Percentiles rank a stretch among this genome's conserved stretches.
phyloP scores from a whole-genome alignment of 2,329 filamentous ascomycete genomes.

The Metarhizium rileyi region DNA sequence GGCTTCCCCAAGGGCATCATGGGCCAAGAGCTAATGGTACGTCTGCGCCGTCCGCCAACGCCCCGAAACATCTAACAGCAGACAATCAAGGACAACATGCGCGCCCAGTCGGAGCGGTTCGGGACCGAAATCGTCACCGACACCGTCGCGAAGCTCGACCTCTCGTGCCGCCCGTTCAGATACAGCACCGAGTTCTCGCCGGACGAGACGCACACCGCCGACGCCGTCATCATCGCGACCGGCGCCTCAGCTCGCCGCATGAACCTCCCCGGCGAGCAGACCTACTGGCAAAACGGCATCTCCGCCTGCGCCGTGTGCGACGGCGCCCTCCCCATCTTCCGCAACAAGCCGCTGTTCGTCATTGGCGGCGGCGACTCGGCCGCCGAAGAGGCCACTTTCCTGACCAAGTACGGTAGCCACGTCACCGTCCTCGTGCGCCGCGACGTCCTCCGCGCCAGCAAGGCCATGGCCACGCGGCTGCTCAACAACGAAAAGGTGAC shows the following conservation, averaged over 20 bases:
- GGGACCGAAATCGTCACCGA: slow-evolving; percentile 90
- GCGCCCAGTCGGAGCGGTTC: slow-evolving; percentile 79
- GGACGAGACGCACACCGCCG: slow-evolving; percentile 75
- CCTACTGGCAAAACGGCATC: slow-evolving; percentile 96
- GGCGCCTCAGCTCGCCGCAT: slow-evolving; percentile 85
- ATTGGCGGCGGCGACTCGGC: slow-evolving; percentile 96
- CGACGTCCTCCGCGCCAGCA: slow-evolving; percentile 77
- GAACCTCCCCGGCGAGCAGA: slow-evolving; percentile 76
- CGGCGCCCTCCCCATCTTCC: slow-evolving; percentile 92
- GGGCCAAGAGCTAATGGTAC: slow-evolving; percentile 75
- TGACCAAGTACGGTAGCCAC: slow-evolving; percentile 94
- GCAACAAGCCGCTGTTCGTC: slow-evolving; percentile 89
- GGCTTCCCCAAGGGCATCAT: slow-evolving; percentile 87
- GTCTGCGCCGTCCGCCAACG: slow-evolving; percentile 12
- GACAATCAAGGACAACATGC: slow-evolving; percentile 67
- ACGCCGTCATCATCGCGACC: slow-evolving; percentile 88
- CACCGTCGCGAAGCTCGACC: slow-evolving; percentile 81
- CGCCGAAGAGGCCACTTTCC: slow-evolving; percentile 92
- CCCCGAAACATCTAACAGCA: not conserved
- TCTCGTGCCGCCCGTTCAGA: slow-evolving; percentile 77
- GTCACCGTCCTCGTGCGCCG: slow-evolving; percentile 88
- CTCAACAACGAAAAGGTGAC: slow-evolving; percentile 80
- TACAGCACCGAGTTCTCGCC: slow-evolving; percentile 88
- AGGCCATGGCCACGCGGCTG: slow-evolving; percentile 84
- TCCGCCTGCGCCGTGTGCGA: slow-evolving; percentile 96